Evolutionary conservation across 2,329 filamentous ascomycete species (phyloP), one percentile per base, ranked within the genome.

Genomic region (Talaromyces islandicus): DNA sequence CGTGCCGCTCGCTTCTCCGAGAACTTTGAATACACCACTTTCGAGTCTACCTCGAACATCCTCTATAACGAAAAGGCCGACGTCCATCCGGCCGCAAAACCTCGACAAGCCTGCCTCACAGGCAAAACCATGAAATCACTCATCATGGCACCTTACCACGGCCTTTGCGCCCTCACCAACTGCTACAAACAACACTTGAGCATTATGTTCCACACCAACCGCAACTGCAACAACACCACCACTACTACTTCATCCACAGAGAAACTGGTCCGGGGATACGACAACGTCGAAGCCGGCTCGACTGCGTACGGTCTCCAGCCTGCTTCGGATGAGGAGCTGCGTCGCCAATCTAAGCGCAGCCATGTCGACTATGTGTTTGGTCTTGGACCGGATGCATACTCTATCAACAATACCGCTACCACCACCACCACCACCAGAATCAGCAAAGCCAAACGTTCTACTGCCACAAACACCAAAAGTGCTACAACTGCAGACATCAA

Each of bases 1-100:
- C 56, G 59, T 51, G 55, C 56, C 30, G 58, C 59, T 48, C 29
- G 10, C 48, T 57, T 58, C 21, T 54, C 12, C 12, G 59, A 58
- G 54, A 17, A 60, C 11, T 38, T 60, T 38, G 25, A 46, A 46
- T 7, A 32, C 19, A 11, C 19, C 35, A 19, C 10, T 25, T 14
- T 35, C 10, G 4, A 27, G 12, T 11, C 35, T 17, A 9, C 32
- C 38, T 41, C 21, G 25, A 27, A 6, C 21, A n/a, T n/a, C n/a
- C 12, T 56, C 2, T 35, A 35, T 12, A 12, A 35, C 32, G 12
- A 35, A 12, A 35, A 14, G 7, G 27, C 41, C 41, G 24, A 32
- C 14, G 32, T 9, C n/a, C 30, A 14, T 21, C 11, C 51, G 43
- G 43, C 43, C 21, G 9, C 6, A 12, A 19, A 24, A 12, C 43